phyloP scores from a whole-genome alignment of 2,329 filamentous ascomycete species.

The Penicillium sp. region DNA sequence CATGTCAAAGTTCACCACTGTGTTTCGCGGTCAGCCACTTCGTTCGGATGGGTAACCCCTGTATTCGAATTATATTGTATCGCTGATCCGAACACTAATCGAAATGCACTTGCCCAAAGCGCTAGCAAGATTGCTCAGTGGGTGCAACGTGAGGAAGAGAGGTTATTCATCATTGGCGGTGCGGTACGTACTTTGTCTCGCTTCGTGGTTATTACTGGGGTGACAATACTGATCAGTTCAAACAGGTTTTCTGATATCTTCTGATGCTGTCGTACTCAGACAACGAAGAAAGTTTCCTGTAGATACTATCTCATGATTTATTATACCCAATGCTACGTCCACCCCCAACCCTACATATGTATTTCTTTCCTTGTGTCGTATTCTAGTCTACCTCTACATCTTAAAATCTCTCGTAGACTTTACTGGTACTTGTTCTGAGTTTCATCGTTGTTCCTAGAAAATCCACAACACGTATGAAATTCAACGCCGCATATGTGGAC shows the following conservation, averaged over 20 bases:
- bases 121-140: conserved; percentile 89
- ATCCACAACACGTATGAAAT: not conserved
- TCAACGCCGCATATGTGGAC: not conserved
- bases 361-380: not conserved
- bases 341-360: not conserved
- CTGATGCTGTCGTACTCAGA: not conserved
- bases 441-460: not conserved
- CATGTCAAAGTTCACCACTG: conserved; percentile 84
- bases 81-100: conserved; percentile 66
- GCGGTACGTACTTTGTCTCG: conserved; percentile 56
- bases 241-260: conserved; percentile 23
- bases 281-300: not conserved
- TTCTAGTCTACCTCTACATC: not conserved
- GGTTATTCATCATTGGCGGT: conserved; percentile 96
- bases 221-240: conserved; percentile 1
- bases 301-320: conserved; percentile 2
- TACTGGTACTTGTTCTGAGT: not conserved
- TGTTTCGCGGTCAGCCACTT: conserved; percentile 69
- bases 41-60: conserved; percentile 86
- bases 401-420: not conserved
- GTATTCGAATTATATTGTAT: conserved; percentile 93
- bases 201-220: not conserved
- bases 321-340: conserved; percentile 5
- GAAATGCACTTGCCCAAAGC: conserved; percentile 71
- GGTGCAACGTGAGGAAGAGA: conserved; percentile 87